A percentile compares a stretch with the other conserved stretches of the same genome.
Evolutionary conservation across 2,329 filamentous ascomycete genomes (phyloP).

Genomic region (Fusarium vanettenii): DNA sequence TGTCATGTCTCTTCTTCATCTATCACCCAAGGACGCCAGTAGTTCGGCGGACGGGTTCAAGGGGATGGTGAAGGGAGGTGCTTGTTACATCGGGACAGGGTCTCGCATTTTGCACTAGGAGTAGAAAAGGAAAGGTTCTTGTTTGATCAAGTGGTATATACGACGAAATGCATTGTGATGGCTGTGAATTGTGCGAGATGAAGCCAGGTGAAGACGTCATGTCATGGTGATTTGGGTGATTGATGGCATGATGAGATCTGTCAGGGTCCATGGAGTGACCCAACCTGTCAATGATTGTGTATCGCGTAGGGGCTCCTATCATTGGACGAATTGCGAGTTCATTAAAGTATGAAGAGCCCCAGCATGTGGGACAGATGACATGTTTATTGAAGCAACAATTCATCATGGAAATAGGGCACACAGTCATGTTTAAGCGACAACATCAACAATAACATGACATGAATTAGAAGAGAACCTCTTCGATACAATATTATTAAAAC

Average conservation of each 20-base stretch:
- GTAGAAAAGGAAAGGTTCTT: conserved; percentile 52
- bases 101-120: conserved; percentile 52
- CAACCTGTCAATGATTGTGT: background rate
- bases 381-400: background rate
- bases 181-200: background rate
- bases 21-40: conserved; percentile 43
- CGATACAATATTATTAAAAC: background rate
- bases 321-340: background rate
- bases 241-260: background rate
- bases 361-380: background rate
- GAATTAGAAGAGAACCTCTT: background rate
- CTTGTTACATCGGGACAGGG: conserved; percentile 47
- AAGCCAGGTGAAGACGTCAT: background rate
- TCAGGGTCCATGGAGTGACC: background rate
- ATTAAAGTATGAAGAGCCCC: background rate
- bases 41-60: conserved; percentile 36
- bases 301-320: background rate
- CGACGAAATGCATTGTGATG: conserved; percentile 8
- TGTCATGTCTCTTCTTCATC: background rate
- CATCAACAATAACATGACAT: background rate
- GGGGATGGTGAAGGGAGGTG: conserved; percentile 43
- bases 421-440: background rate
- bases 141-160: conserved; percentile 42
- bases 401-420: background rate
- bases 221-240: background rate